Base-by-base conservation (phyloP, 2,329 filamentous ascomycete genomes). In the Talaromyces sp. region DNA sequence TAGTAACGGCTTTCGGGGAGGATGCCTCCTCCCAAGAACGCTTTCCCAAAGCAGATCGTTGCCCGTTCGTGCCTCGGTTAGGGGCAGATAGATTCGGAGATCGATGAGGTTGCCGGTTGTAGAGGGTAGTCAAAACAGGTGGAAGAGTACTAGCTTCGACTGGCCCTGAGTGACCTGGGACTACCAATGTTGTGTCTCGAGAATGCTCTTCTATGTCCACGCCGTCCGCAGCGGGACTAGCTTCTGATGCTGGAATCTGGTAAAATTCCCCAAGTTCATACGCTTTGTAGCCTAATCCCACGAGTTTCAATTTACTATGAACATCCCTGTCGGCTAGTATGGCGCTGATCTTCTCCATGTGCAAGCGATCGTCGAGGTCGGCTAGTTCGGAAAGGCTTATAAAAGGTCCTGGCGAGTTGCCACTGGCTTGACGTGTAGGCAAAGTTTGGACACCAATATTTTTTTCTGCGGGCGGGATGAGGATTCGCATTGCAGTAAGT, bases 211-310 rank as follows among this genome's bases (percentile, higher is more conserved):
- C 54, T 35, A 14, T 21, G 17, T 57, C 51, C 17, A n/a, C 21
- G 21, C 10, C 52, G 5, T 43, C 31, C 17, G 41, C 57, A 27
- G 35, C 32, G n/a, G 57, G 57, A 26, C 50, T 59, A 41, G 51
- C n/a, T 24, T 24, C 51, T 26, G 55, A 32, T 1, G 52, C 59
- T 2, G 74, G 68, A 5, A 69, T 61, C 8, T 73, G 72, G 60
- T 75, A 77, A 48, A 72, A 73, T 27, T 72, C 71, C 1, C 69
- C 70, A 2, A 77, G 59, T 57, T 75, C 68, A 63, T 73, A 77
- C 0, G 68, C 72, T 54, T 76, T 77, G 66, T 71, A 73, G 52
- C 75, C 75, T 51, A 77, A 60, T 3, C 74, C 73, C 48, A 77
- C 24, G 17, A 77, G 54, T 54, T 73, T 72, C 17, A 77, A 57